These are phyloP conservation scores for Boletus rubescentipes DNA, from an alignment of 768 basidiomycete species.

Conservation along the genomic window DNA sequence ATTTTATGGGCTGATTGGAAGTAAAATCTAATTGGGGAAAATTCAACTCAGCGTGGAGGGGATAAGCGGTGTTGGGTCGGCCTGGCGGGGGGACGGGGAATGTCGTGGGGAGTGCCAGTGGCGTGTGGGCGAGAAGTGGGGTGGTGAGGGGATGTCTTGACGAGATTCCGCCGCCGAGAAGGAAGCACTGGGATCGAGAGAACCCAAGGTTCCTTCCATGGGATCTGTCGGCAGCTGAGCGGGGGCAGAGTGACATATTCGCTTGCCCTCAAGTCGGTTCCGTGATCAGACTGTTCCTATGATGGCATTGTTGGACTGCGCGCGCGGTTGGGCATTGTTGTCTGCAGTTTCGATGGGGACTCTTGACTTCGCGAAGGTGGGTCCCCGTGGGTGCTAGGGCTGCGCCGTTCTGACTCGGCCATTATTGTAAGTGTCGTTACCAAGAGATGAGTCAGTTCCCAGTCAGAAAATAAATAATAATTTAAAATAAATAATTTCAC, in stretches of 20 bases:
- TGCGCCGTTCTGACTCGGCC: slow-evolving; percentile 23
- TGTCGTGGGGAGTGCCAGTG: neutral
- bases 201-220: slow-evolving; percentile 14
- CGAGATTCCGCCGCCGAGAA: slow-evolving; percentile 9
- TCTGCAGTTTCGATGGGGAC: slow-evolving; percentile 12
- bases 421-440: neutral
- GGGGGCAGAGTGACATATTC: slow-evolving; percentile 15
- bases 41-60: neutral
- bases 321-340: slow-evolving; percentile 5
- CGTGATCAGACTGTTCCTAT: slow-evolving; percentile 29
- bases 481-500: slow-evolving; percentile 9
- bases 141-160: neutral
- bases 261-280: slow-evolving; percentile 25
- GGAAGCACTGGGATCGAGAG: neutral
- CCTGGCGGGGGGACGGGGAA: neutral
- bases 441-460: neutral
- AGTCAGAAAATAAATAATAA: slow-evolving; percentile 9
- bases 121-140: neutral
- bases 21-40: no score
- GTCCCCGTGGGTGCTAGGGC: slow-evolving; percentile 17
- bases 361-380: slow-evolving; percentile 16
- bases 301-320: slow-evolving; percentile 13
- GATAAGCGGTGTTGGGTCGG: neutral
- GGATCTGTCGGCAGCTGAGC: slow-evolving; percentile 12
- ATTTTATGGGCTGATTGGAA: no score